These are phyloP conservation scores for Blastobotrys aristatus DNA, from an alignment of 1,139 yeast genomes.

Conservation along the genomic window DNA sequence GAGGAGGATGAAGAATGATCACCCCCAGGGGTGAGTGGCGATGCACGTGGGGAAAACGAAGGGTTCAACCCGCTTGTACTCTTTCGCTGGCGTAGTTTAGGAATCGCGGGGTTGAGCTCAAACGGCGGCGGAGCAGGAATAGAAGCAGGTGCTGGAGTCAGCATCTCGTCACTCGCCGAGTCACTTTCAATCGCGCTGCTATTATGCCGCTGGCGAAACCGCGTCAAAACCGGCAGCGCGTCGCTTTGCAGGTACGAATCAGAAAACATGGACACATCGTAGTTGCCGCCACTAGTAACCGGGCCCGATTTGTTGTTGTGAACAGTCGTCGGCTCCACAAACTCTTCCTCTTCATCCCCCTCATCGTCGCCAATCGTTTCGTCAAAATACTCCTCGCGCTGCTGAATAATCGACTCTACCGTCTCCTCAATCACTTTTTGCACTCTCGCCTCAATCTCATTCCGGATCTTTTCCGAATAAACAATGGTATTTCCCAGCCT, in stretches of 20 bases:
- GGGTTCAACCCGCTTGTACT: slow-evolving; percentile 19
- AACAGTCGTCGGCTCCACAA: not conserved
- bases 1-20: slow-evolving; percentile 28
- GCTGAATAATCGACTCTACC: slow-evolving; percentile 40
- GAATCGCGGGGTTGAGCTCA: slow-evolving; percentile 21
- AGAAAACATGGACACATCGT: not conserved
- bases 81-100: slow-evolving; percentile 16
- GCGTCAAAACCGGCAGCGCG: slow-evolving; percentile 6
- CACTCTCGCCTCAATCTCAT: slow-evolving; percentile 74
- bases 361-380: slow-evolving; percentile 26
- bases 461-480: slow-evolving; percentile 73
- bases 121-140: slow-evolving; percentile 16
- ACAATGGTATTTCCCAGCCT: slow-evolving; percentile 73
- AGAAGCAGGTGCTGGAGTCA: slow-evolving; percentile 17
- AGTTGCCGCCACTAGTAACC: not conserved
- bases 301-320: not conserved
- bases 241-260: not conserved
- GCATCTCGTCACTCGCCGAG: slow-evolving; percentile 13
- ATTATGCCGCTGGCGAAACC: not conserved
- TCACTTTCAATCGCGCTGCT: slow-evolving; percentile 11
- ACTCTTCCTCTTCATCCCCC: slow-evolving; percentile 6
- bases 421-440: slow-evolving; percentile 62
- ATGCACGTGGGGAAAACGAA: slow-evolving; percentile 16
- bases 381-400: slow-evolving; percentile 18
- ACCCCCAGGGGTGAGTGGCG: slow-evolving; percentile 20